These are phyloP conservation scores for Pneumocystis jirovecii DNA, from an alignment of 1,139 yeast genomes.

Conservation along the genomic window DNA sequence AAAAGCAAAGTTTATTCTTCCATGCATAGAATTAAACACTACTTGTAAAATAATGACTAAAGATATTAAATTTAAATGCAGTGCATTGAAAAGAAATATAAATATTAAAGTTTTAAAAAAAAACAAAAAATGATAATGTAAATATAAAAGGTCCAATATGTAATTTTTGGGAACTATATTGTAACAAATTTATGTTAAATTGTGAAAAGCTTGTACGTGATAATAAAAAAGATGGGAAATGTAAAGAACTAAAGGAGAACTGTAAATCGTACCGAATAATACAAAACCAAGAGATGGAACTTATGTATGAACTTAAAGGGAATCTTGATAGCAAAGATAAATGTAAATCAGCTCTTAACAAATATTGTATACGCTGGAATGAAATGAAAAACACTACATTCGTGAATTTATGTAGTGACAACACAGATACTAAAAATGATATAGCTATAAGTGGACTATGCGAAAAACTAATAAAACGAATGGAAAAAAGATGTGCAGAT, in stretches of 20 bases:
- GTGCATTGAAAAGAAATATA: too few relatives aligned
- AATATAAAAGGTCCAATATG: background rate
- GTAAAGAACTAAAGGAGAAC: background rate
- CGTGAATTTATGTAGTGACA: background rate
- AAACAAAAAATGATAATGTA: background rate
- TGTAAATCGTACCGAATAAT: background rate
- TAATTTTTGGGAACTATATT: background rate
- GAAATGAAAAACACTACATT: too few relatives aligned
- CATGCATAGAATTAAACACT: background rate
- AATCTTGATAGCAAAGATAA: background rate
- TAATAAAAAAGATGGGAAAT: background rate
- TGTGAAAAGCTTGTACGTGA: background rate
- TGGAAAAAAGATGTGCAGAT: too few relatives aligned
- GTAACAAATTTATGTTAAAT: background rate
- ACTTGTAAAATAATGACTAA: background rate
- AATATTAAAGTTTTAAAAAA: background rate
- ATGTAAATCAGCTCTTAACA: background rate
- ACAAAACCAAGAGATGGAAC: background rate
- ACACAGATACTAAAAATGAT: too few relatives aligned
- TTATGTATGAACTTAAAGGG: background rate
- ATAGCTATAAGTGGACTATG: too few relatives aligned
- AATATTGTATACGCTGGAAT: background rate
- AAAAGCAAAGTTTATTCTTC: background rate
- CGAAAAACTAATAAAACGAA: too few relatives aligned
- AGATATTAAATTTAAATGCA: background rate